These are phyloP conservation scores for Colletotrichum caudatum DNA, from an alignment of 2,329 filamentous ascomycete genomes.

Conservation along the genomic window DNA sequence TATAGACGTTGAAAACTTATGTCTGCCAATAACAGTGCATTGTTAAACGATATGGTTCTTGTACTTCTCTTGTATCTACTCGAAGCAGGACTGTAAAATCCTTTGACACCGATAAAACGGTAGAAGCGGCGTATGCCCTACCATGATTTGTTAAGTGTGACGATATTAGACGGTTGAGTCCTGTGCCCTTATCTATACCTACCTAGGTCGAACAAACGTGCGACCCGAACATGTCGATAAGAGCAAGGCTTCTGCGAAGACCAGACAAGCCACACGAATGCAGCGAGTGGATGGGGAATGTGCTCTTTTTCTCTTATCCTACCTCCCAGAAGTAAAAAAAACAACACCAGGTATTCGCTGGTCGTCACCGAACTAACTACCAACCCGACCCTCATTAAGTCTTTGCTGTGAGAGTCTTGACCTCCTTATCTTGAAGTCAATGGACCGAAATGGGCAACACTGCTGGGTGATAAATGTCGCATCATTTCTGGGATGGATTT, in stretches of 20 bases:
- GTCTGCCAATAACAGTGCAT: not conserved
- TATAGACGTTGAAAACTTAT: too few species aligned
- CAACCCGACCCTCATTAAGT: too few species aligned
- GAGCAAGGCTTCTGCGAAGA: not conserved
- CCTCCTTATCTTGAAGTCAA: too few species aligned
- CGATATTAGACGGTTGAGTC: not conserved
- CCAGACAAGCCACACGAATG: conserved; percentile 3
- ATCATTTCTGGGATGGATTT: too few species aligned
- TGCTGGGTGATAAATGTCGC: too few species aligned
- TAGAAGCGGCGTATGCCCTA: not conserved
- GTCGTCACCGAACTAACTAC: too few species aligned
- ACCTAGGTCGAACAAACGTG: not conserved
- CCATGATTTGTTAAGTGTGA: not conserved
- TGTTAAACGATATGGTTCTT: not conserved
- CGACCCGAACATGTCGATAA: not conserved
- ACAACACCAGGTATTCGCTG: too few species aligned
- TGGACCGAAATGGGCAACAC: too few species aligned
- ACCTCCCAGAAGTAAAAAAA: too few species aligned
- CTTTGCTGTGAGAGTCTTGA: too few species aligned
- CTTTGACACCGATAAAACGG: not conserved
- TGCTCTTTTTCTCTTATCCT: too few species aligned
- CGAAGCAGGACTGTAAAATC: too few species aligned
- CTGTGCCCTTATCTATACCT: not conserved
- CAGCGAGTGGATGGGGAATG: not conserved
- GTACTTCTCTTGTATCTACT: not conserved